Base-by-base conservation (phyloP, 805 yeast genomes). In the Grigorovia jiainica region DNA sequence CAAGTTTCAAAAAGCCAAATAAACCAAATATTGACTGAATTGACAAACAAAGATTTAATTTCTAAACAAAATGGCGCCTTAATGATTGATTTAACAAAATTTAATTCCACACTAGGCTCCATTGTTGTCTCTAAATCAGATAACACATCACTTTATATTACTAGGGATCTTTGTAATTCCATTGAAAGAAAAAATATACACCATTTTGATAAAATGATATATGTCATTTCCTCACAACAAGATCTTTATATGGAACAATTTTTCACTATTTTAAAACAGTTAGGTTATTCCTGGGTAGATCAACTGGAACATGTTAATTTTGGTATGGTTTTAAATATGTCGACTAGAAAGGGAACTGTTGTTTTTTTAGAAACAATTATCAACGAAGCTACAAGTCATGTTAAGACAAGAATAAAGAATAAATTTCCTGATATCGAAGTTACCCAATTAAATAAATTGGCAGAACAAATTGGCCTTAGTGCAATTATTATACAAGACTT, bases 401-500 rank as follows among this genome's bases (percentile, higher is more conserved):
- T 92, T 95, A 95, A 87, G 60, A 92, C 86, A 53, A 96, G 92
- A 43, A 92, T 92, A 97, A 78, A 82, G 67, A 79, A 79, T 68
- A 92, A 90, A 87, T 60, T 81, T 90, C 9, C 95, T 87, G 68
- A 86, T 90, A 13, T 27, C 16, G 52, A 92, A 82, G 60, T 77
- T 89, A 61, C 98, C 97, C 29, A 97, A 90, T 46, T 78, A 78
- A 61, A 83, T 2, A 13, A 36, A 7, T 17, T 92, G 57, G 97
- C 98, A 45, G 97, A 92, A 65, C 73, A 87, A 55, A 80, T 92
- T 46, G 99, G 98, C 62, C 83, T 92, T 44, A 82, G 96, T 24
- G 98, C 98, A 5, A 95, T 92, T 47, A 89, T 92, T 95, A 85
- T 92, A 58, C 99, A 92, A 73, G 99, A 92, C 66, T 89, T 92